Evolutionary conservation across 352 stramenopile genomes (phyloP), one percentile per base, ranked within the genome.

Genomic region (Pelagophyceae sp.): DNA sequence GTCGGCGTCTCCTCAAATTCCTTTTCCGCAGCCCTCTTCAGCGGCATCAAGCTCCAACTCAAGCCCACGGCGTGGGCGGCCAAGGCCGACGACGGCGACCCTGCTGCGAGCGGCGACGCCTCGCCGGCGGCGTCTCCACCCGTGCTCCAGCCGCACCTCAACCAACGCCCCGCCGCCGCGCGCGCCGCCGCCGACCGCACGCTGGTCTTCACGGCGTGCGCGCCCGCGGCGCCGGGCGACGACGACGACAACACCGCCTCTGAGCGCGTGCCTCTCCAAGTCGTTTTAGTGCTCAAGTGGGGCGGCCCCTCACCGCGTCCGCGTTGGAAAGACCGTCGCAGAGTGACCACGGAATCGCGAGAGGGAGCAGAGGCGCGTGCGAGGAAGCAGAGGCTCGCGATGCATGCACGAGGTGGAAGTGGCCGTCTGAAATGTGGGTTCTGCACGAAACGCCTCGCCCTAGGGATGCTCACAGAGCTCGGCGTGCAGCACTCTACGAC

Each of bases 281-380:
- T 98, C 11, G 87, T 98, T n/a, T 91, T 99, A 72, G 98, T 99
- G 80, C 85, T 99, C 5, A 99, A 99, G 84, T 99, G 96, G 96
- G 97, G 97, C 76, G 96, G 96, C 1, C n/a, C n/a, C n/a, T n/a
- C n/a, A n/a, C n/a, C n/a, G n/a, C n/a, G n/a, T n/a, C n/a, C n/a
- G n/a, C n/a, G n/a, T n/a, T n/a, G n/a, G n/a, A n/a, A n/a, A n/a
- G n/a, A n/a, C n/a, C n/a, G n/a, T n/a, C n/a, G n/a, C n/a, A n/a
- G n/a, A n/a, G n/a, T n/a, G n/a, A n/a, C n/a, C n/a, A n/a, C n/a
- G n/a, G n/a, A n/a, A n/a, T n/a, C n/a, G n/a, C n/a, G n/a, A n/a
- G n/a, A n/a, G n/a, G n/a, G n/a, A n/a, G n/a, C n/a, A n/a, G n/a
- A n/a, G n/a, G n/a, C n/a, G n/a, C n/a, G n/a, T n/a, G n/a, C n/a